Percentiles rank a stretch among this genome's conserved stretches.
These are phyloP conservation scores for Acanthamoeba healyi DNA, from an alignment of 208 protist genomes.

Conservation along the genomic window DNA sequence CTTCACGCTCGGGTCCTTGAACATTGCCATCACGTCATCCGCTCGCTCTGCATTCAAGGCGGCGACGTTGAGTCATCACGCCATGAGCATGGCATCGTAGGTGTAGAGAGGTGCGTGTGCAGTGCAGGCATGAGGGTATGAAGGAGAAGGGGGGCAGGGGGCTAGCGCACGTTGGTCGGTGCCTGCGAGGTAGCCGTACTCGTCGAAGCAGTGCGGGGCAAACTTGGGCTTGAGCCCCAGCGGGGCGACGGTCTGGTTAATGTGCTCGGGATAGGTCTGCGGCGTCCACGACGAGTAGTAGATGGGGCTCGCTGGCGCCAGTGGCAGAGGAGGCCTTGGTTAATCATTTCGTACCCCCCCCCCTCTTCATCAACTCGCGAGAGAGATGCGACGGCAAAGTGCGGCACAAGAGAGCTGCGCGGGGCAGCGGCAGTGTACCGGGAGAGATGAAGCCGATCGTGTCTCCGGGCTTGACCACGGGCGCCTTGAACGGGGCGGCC, in stretches of 20 bases:
- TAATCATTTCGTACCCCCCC: background rate
- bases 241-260: constrained; percentile 5
- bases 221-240: constrained; percentile 54
- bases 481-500: background rate
- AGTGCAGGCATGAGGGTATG: background rate
- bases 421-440: background rate
- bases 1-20: constrained; percentile 49
- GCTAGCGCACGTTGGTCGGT: constrained; percentile 21
- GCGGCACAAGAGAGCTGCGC: background rate
- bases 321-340: background rate
- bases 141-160: background rate
- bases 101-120: too few species aligned
- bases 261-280: constrained; percentile 3
- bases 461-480: constrained; percentile 22
- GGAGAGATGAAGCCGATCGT: constrained; percentile 66
- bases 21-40: constrained; percentile 66
- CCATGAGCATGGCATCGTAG: too few species aligned
- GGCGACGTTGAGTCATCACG: background rate
- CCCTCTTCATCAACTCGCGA: too few species aligned
- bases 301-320: constrained; percentile 36
- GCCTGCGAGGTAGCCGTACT: constrained; percentile 65
- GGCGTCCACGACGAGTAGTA: constrained; percentile 30
- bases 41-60: constrained; percentile 2
- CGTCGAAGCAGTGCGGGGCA: constrained; percentile 45
- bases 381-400: too few species aligned